Base-by-base conservation (phyloP, 345 rosid species). In the Microthlaspi erraticum region DNA sequence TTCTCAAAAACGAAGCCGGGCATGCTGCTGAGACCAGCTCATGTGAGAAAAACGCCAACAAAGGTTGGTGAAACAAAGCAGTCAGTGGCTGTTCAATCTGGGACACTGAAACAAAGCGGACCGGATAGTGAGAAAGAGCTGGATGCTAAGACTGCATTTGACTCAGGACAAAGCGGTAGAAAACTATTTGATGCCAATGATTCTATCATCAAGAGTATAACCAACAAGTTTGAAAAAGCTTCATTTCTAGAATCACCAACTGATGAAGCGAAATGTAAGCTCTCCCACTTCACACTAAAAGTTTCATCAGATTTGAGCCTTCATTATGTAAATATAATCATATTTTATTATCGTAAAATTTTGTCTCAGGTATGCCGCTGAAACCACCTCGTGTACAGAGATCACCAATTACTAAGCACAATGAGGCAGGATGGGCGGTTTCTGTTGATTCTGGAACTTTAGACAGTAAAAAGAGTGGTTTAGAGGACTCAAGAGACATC, bases 1-100 rank as follows among this genome's bases (percentile, higher is more conserved):
- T 91, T 89, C 82, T 84, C 93, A 62, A 88, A 70, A 86, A 94
- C 99, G 18, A 91, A 79, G 68, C 95, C 96, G 1, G 98, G 99
- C 26, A 88, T 94, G 99, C 77, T 89, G 71, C 89, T 92, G 44
- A 88, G 87, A 79, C 99, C 99, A 23, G 91, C 93, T 80, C 88
- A 89, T 80, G 59, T 72, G 18, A 87, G 82, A 61, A 87, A 70
- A 75, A 81, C 80, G 39, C 84, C 91, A 36, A 70, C 74, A 78
- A 90, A 86, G 82, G 58, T 31, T 57, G 90, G 85, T 34, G 70
- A 81, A 20, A 88, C 84, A 38, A 81, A 76, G 80, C 78, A 80
- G 38, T 77, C 84, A 31, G 65, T 49, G 38, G 60, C 80, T 36
- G 79, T 75, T 75, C 93, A 83, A 45, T 80, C 81, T 58, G 83